Evolutionary conservation across 768 basidiomycete species (phyloP).

Genomic region (Mrakia blollopis): DNA sequence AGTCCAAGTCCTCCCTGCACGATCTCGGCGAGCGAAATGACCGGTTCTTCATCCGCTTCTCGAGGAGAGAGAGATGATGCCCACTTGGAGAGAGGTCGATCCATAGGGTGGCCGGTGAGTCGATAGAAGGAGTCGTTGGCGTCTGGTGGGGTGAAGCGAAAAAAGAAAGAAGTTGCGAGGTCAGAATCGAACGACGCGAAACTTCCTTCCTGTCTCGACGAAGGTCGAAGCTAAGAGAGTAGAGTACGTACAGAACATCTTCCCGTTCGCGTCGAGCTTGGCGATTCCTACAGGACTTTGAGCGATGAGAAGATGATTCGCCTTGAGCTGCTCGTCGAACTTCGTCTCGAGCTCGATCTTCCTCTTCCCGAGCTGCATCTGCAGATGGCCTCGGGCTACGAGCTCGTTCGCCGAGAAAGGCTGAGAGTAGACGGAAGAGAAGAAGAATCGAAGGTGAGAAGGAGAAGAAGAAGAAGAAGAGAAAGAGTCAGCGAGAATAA

Average conservation of each 20-base stretch:
- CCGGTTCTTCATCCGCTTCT: background rate
- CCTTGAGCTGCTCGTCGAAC: background rate
- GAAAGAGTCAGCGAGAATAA: no score
- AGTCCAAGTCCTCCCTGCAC: no score
- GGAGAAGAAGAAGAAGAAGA: no score
- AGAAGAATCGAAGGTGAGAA: no score
- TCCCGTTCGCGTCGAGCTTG: background rate
- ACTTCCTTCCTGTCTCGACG: no score
- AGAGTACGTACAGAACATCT: background rate
- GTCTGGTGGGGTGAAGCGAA: no score
- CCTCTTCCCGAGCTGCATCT: constrained; percentile 15
- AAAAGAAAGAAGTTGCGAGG: no score
- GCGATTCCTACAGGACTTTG: constrained; percentile 2
- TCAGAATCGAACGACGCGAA: no score
- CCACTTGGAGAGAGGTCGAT: constrained; percentile 8
- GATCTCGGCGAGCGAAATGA: no score
- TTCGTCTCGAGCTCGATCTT: constrained; percentile 3
- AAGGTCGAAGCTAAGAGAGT: no score
- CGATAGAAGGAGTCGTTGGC: constrained; percentile 17
- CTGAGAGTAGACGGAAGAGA: no score
- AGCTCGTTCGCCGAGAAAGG: constrained; percentile 20
- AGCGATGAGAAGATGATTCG: constrained; percentile 10
- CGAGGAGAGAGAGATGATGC: background rate
- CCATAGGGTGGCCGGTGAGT: background rate
- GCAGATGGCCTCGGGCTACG: constrained; percentile 8